A percentile compares a stretch with the other conserved stretches of the same genome.
Conservation (phyloP, 805 yeast species). For the Yamadazyma sp. region DNA sequence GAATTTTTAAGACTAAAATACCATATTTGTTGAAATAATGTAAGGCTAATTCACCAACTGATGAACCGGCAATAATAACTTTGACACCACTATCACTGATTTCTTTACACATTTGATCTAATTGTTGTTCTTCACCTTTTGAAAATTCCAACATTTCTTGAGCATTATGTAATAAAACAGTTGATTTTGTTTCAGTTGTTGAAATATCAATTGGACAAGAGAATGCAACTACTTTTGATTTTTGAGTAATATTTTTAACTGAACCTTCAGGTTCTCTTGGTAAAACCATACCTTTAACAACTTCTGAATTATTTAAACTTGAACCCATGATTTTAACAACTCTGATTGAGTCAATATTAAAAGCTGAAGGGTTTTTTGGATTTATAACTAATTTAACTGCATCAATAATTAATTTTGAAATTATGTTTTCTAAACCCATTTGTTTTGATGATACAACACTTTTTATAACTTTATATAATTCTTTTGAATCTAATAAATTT, state of each 20-base stretch:
- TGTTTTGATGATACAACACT: slow-evolving; percentile 94
- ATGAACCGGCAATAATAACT: slow-evolving; percentile 92
- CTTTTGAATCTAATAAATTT: slow-evolving; percentile 50
- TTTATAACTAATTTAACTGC: slow-evolving; percentile 79
- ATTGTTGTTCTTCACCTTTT: slow-evolving; percentile 92
- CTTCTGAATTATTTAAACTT: slow-evolving; percentile 66
- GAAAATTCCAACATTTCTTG: slow-evolving; percentile 95
- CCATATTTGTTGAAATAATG: slow-evolving; percentile 88
- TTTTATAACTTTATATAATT: slow-evolving; percentile 68
- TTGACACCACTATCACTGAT: slow-evolving; percentile 79
- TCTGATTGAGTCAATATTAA: slow-evolving; percentile 91
- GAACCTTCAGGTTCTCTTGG: slow-evolving; percentile 97
- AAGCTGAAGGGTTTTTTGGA: slow-evolving; percentile 55
- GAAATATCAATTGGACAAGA: slow-evolving; percentile 94
- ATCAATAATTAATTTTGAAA: slow-evolving; percentile 76
- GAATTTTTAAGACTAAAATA: slow-evolving; percentile 82
- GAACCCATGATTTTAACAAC: slow-evolving; percentile 98
- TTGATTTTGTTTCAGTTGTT: slow-evolving; percentile 97
- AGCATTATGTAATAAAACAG: slow-evolving; percentile 93
- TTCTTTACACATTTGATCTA: slow-evolving; percentile 81
- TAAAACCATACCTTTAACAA: slow-evolving; percentile 96
- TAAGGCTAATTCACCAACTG: slow-evolving; percentile 87
- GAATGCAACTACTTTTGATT: slow-evolving; percentile 85
- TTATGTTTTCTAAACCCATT: slow-evolving; percentile 78
- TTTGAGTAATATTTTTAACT: slow-evolving; percentile 55